These are phyloP conservation scores for Dunaliella sp. DNA, from an alignment of 139 green algal genomes.

Conservation along the genomic window DNA sequence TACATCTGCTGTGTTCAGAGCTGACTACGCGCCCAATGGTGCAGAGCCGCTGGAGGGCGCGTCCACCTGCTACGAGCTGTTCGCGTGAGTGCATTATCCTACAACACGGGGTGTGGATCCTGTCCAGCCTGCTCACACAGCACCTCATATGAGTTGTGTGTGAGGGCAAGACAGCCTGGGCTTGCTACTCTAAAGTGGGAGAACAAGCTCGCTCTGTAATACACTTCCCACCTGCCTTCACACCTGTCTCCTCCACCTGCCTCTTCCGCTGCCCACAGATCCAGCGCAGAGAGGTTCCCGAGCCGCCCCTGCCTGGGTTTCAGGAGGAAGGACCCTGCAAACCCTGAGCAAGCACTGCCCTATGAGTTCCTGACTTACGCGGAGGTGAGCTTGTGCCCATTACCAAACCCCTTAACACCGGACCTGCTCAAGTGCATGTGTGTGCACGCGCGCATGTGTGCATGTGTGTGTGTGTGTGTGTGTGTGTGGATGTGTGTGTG, in stretches of 20 bases:
- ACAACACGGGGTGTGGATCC: too few relatives aligned
- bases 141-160: neutral
- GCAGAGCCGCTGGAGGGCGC: neutral
- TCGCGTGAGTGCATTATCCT: neutral
- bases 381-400: slow-evolving; percentile 39
- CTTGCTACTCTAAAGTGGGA: slow-evolving; percentile 9
- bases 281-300: slow-evolving; percentile 20
- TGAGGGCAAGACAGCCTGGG: neutral
- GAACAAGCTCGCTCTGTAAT: neutral
- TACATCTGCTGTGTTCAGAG: neutral
- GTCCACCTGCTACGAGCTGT: slow-evolving; percentile 39
- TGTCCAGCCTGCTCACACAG: too few relatives aligned
- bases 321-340: neutral
- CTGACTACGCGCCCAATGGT: neutral
- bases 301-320: slow-evolving; percentile 51
- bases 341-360: slow-evolving; percentile 17
- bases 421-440: too few relatives aligned
- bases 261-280: slow-evolving; percentile 11
- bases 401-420: too few relatives aligned
- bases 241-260: too few relatives aligned
- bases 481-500: too few relatives aligned
- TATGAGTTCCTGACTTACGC: slow-evolving; percentile 56
- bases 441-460: too few relatives aligned
- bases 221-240: neutral
- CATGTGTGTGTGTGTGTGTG: too few relatives aligned